Evolutionary conservation across 192 early-diverging fungal species (phyloP).

Genomic region (Coemansia pectinata): DNA sequence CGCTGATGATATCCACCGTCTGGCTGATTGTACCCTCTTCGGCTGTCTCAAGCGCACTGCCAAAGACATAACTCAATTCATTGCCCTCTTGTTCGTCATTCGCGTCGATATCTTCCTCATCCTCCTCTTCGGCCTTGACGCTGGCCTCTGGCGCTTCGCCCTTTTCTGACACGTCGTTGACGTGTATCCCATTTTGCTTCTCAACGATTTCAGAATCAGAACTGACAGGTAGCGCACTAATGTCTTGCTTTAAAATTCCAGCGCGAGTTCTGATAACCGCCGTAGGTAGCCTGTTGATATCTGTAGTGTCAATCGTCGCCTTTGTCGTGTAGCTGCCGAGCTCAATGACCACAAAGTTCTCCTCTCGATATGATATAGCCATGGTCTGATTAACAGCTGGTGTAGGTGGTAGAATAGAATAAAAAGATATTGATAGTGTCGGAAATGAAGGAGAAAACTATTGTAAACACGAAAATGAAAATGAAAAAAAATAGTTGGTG

Average conservation of each 20-base stretch:
- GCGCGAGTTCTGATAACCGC: conserved; percentile 56
- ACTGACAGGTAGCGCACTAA: neutral
- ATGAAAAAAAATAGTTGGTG: neutral
- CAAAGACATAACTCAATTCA: conserved; percentile 46
- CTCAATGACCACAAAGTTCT: conserved; percentile 85
- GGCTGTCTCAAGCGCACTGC: conserved; percentile 38
- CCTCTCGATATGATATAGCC: conserved; percentile 61
- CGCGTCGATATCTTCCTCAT: conserved; percentile 4
- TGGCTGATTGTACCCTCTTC: conserved; percentile 23
- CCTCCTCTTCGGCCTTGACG: neutral
- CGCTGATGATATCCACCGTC: conserved; percentile 58
- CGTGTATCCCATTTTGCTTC: neutral
- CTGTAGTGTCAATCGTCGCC: conserved; percentile 71
- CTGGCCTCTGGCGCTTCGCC: neutral
- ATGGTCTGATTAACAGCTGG: conserved; percentile 5
- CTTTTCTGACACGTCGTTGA: neutral
- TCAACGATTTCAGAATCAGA: neutral
- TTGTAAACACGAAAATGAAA: neutral
- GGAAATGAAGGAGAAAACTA: neutral
- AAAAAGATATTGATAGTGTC: neutral
- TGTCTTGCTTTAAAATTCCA: conserved; percentile 19
- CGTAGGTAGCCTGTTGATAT: conserved; percentile 72
- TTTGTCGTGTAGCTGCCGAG: conserved; percentile 77
- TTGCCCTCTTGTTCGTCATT: conserved; percentile 10
- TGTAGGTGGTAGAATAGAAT: neutral